Conservation (phyloP, 371 early-diverging fungal species). For the Apophysomyces variabilis region DNA sequence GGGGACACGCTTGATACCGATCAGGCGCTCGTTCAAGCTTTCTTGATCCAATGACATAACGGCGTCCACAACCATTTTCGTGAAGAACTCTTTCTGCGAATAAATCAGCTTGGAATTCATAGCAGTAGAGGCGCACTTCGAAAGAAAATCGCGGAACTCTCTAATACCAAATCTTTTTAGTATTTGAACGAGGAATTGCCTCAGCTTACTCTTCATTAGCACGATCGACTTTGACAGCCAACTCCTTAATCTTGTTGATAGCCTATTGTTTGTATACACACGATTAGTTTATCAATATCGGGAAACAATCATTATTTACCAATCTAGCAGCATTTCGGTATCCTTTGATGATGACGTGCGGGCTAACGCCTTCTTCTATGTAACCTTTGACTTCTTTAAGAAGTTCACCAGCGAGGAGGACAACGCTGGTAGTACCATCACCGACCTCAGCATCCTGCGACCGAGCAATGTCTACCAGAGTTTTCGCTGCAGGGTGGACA, state of each 20-base stretch:
- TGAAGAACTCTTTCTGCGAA: constrained; percentile 97
- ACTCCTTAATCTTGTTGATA: constrained; percentile 85
- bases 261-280: constrained; percentile 50
- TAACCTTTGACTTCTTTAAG: constrained; percentile 93
- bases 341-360: constrained; percentile 94
- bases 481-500: constrained; percentile 99
- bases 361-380: constrained; percentile 96
- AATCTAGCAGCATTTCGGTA: constrained; percentile 88
- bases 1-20: constrained; percentile 98
- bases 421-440: constrained; percentile 99
- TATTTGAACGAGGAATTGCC: neutral
- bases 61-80: constrained; percentile 99
- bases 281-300: neutral
- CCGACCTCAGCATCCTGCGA: constrained; percentile 99
- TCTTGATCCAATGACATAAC: constrained; percentile 93
- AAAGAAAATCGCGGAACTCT: constrained; percentile 90
- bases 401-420: constrained; percentile 97
- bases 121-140: constrained; percentile 97
- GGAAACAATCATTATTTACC: constrained; percentile 33
- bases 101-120: constrained; percentile 99
- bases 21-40: constrained; percentile 91
- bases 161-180: constrained; percentile 26
- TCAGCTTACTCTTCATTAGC: constrained; percentile 71
- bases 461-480: constrained; percentile 97
- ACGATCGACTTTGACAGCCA: constrained; percentile 80